phyloP scores from a whole-genome alignment of 2,329 filamentous ascomycete species.

The Didymella exigua region DNA sequence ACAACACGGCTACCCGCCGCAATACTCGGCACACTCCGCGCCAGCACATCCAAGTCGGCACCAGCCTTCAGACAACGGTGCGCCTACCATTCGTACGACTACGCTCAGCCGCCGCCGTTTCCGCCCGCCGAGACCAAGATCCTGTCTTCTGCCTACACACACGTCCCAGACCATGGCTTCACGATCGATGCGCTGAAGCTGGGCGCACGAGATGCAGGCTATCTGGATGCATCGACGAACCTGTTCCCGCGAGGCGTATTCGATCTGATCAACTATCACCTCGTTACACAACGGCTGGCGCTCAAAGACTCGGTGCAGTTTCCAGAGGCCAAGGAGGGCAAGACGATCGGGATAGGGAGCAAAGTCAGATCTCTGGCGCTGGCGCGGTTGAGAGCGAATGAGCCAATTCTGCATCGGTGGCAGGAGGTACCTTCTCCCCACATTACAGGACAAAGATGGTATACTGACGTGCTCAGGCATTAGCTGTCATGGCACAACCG shows the following conservation, averaged over 20 bases:
- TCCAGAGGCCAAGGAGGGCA: slow-evolving; percentile 37
- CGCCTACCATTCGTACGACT: slow-evolving; percentile 46
- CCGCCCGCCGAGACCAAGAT: slow-evolving; percentile 73
- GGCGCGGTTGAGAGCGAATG: slow-evolving; percentile 77
- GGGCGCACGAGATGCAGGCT: slow-evolving; percentile 83
- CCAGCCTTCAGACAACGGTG: slow-evolving; percentile 26
- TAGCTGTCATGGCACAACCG: slow-evolving; percentile 88
- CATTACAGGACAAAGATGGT: not conserved
- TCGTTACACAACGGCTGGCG: slow-evolving; percentile 68
- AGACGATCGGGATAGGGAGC: slow-evolving; percentile 58
- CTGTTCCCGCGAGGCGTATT: slow-evolving; percentile 81
- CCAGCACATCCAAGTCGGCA: slow-evolving; percentile 25
- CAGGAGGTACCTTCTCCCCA: slow-evolving; percentile 69
- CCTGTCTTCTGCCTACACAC: slow-evolving; percentile 76
- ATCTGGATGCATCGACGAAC: slow-evolving; percentile 83
- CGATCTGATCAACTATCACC: slow-evolving; percentile 79
- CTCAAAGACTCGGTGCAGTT: slow-evolving; percentile 59
- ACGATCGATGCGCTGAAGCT: slow-evolving; percentile 72
- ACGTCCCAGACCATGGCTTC: slow-evolving; percentile 85
- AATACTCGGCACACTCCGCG: slow-evolving; percentile 32
- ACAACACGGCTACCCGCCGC: slow-evolving; percentile 33
- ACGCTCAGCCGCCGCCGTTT: slow-evolving; percentile 63
- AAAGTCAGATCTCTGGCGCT: slow-evolving; percentile 76
- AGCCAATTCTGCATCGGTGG: slow-evolving; percentile 74
- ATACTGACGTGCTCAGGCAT: slow-evolving; percentile 61